phyloP scores from a whole-genome alignment of 495 filamentous ascomycete species.

The Aspergillus sclerotioniger region DNA sequence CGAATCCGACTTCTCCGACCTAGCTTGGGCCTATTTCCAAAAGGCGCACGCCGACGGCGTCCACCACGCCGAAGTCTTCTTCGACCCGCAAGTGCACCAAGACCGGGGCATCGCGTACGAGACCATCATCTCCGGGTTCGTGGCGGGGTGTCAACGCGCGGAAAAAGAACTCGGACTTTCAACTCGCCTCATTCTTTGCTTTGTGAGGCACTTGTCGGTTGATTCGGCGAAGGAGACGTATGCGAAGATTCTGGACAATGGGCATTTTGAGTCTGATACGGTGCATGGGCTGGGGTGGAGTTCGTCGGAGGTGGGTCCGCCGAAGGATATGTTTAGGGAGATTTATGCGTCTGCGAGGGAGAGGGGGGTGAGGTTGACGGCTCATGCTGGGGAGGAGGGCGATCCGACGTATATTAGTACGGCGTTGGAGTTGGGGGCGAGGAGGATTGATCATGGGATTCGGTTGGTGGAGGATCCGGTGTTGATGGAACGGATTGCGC shows the following conservation, averaged over 20 bases:
- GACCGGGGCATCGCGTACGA: slow-evolving; percentile 58
- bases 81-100: slow-evolving; percentile 75
- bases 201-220: slow-evolving; percentile 66
- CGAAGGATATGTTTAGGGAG: slow-evolving; percentile 61
- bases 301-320: slow-evolving; percentile 61
- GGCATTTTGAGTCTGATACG: slow-evolving; percentile 49
- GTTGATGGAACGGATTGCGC: slow-evolving; percentile 57
- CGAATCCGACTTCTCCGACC: slow-evolving; percentile 64
- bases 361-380: slow-evolving; percentile 56
- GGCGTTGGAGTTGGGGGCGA: slow-evolving; percentile 59
- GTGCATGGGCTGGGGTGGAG: slow-evolving; percentile 67
- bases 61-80: slow-evolving; percentile 72
- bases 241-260: slow-evolving; percentile 43
- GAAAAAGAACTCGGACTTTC: slow-evolving; percentile 61
- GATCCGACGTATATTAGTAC: slow-evolving; percentile 62
- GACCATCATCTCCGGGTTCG: slow-evolving; percentile 60
- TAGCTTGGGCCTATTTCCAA: slow-evolving; percentile 71
- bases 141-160: slow-evolving; percentile 56
- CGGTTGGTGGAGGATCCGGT: slow-evolving; percentile 58
- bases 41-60: slow-evolving; percentile 64
- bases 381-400: slow-evolving; percentile 76
- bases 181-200: slow-evolving; percentile 64
- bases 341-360: slow-evolving; percentile 54
- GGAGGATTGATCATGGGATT: slow-evolving; percentile 74
- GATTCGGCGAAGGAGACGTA: slow-evolving; percentile 50